These are phyloP conservation scores for Amphicarpaea edgeworthii DNA, from an alignment of 306 rosid species.

Conservation along the genomic window DNA sequence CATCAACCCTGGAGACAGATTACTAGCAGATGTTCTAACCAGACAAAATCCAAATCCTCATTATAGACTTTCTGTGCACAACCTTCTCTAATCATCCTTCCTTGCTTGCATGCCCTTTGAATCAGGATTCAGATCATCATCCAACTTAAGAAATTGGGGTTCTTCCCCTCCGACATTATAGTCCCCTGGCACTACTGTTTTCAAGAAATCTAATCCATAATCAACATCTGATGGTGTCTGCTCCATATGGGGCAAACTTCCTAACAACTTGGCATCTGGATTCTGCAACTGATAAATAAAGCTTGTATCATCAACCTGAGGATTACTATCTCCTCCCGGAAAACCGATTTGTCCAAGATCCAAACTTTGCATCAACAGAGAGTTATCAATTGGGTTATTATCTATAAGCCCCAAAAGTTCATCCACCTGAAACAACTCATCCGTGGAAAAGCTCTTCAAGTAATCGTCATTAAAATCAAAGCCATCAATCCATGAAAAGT, in stretches of 20 bases:
- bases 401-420: slow-evolving; percentile 63
- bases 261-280: slow-evolving; percentile 76
- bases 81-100: slow-evolving; percentile 16
- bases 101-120: slow-evolving; percentile 20
- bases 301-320: slow-evolving; percentile 49
- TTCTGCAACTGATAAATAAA: slow-evolving; percentile 57
- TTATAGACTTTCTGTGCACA: background rate
- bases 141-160: slow-evolving; percentile 48
- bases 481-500: slow-evolving; percentile 45
- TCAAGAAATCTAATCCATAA: slow-evolving; percentile 68
- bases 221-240: slow-evolving; percentile 52
- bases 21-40: slow-evolving; percentile 14
- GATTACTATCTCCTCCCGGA: slow-evolving; percentile 20
- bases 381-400: slow-evolving; percentile 39
- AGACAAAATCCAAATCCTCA: background rate
- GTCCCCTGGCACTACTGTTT: slow-evolving; percentile 56
- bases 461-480: slow-evolving; percentile 40
- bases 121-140: slow-evolving; percentile 38
- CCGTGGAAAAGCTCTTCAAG: slow-evolving; percentile 49
- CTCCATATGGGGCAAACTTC: slow-evolving; percentile 71
- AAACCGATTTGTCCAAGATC: slow-evolving; percentile 39
- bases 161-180: slow-evolving; percentile 43
- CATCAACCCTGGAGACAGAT: slow-evolving; percentile 4
- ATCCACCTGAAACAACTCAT: slow-evolving; percentile 75
- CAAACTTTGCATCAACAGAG: slow-evolving; percentile 44